phyloP scores from a whole-genome alignment of 1,284 basidiomycete genomes.

The Apiotrichum laibachii region DNA sequence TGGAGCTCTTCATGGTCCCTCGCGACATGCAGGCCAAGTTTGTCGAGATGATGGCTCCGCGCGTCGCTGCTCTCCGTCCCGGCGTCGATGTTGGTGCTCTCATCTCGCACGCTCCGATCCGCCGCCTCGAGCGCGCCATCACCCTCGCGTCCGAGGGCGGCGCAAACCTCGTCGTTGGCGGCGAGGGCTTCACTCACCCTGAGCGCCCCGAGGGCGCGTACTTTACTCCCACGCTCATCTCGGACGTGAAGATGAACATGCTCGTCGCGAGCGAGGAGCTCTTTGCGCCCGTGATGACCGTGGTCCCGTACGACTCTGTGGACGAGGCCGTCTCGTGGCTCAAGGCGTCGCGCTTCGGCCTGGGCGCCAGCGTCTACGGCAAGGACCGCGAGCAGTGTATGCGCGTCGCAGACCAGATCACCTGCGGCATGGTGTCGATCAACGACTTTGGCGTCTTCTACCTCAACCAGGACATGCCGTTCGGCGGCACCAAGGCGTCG shows the following conservation, averaged over 20 bases:
- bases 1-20: conserved; percentile 76
- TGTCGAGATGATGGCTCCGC: conserved; percentile 62
- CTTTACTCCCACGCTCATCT: conserved; percentile 83
- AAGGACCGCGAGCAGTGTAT: conserved; percentile 70
- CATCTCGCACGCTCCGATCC: conserved; percentile 60
- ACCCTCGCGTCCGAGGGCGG: conserved; percentile 65
- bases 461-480: conserved; percentile 84
- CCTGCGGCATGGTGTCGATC: conserved; percentile 95
- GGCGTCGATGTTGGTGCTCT: conserved; percentile 55
- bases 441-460: conserved; percentile 95
- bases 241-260: conserved; percentile 71
- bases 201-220: conserved; percentile 69
- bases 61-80: conserved; percentile 64
- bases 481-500: conserved; percentile 83
- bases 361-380: conserved; percentile 96
- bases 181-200: conserved; percentile 62
- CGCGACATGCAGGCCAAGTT: conserved; percentile 57
- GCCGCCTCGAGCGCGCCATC: conserved; percentile 67
- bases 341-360: conserved; percentile 79
- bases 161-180: conserved; percentile 67
- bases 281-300: conserved; percentile 81
- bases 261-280: conserved; percentile 79
- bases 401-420: conserved; percentile 70
- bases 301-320: conserved; percentile 75
- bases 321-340: conserved; percentile 82